Evolutionary conservation across 2,329 filamentous ascomycete species (phyloP).

Genomic region (Pseudocercospora cruenta): DNA sequence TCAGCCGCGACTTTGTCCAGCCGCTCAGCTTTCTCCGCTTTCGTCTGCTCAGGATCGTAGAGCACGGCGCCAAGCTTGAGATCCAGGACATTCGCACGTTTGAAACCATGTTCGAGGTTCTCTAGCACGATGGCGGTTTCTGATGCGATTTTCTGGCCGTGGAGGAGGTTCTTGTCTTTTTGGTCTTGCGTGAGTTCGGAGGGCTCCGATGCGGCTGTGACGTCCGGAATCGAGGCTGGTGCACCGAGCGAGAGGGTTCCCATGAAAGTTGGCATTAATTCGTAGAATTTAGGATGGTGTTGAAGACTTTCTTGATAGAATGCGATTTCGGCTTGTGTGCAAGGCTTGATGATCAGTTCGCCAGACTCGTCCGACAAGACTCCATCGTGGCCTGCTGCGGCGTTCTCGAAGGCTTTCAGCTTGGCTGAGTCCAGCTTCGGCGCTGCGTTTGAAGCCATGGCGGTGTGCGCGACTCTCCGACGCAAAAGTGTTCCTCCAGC

Average conservation of each 20-base stretch:
- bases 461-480: not conserved
- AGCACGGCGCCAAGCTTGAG: constrained; percentile 85
- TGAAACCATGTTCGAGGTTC: constrained; percentile 80
- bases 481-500: not conserved
- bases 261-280: constrained; percentile 82
- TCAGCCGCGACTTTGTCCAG: constrained; percentile 62
- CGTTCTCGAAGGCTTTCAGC: constrained; percentile 71
- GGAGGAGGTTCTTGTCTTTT: constrained; percentile 48
- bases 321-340: constrained; percentile 78
- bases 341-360: constrained; percentile 90
- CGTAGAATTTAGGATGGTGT: constrained; percentile 72
- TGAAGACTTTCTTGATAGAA: constrained; percentile 80
- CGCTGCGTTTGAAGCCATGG: constrained; percentile 10
- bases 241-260: constrained; percentile 75
- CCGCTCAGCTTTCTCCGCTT: constrained; percentile 59
- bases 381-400: constrained; percentile 86
- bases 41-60: constrained; percentile 72
- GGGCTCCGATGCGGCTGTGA: constrained; percentile 25
- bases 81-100: constrained; percentile 85
- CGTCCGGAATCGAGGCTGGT: constrained; percentile 32
- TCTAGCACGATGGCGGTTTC: constrained; percentile 81
- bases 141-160: constrained; percentile 70
- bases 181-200: constrained; percentile 33
- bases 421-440: constrained; percentile 41
- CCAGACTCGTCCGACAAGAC: constrained; percentile 84